Base-by-base conservation (phyloP, 352 stramenopile genomes). In the Globisporangium radiosum region DNA sequence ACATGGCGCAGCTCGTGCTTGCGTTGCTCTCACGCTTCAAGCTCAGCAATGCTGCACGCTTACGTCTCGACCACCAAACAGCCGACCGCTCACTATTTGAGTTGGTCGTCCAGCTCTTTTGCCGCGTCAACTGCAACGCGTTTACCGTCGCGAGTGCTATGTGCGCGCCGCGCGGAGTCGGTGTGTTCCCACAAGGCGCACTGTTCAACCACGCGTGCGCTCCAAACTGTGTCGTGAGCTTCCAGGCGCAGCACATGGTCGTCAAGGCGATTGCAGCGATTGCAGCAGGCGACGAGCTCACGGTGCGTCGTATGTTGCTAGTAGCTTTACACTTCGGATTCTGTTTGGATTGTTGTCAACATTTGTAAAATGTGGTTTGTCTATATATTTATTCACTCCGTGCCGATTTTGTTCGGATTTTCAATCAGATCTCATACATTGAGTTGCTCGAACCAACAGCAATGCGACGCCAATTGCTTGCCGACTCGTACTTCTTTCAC, bases 171-270 rank as follows among this genome's bases (percentile, higher is more conserved):
- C 56, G 86, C 8, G 83, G 81, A 37, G 75, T 93, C 53, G 83
- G 81, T 0, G 57, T 93, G 50, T 91, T 85, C 57, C 77, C 76
- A 0, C 40, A 78, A 7, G 78, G 77, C 38, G 73, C 83, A 44
- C 65, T 91, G 39, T 82, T 90, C 36, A 93, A 93, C 67, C 83
- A 93, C 56, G 78, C 80, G 60, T 93, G 83, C 42, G 63, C 62
- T 1, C 83, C 83, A 2, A 93, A 90, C 51, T 91, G 83, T 59
- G 58, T 91, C 47, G 76, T 88, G 58, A 88, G 74, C 52, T 91
- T 90, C 51, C 52, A 68, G 4, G 64, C 62, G 9, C 68, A 66
- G 40, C 54, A 81, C 42, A 75, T 89, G 63, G 10, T 58, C 13
- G 73, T 93, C 5, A 77, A 75, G 8, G 61, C 75, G 5, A 68